Conservation (phyloP, 768 basidiomycete species). For the Suillus brevipes region DNA sequence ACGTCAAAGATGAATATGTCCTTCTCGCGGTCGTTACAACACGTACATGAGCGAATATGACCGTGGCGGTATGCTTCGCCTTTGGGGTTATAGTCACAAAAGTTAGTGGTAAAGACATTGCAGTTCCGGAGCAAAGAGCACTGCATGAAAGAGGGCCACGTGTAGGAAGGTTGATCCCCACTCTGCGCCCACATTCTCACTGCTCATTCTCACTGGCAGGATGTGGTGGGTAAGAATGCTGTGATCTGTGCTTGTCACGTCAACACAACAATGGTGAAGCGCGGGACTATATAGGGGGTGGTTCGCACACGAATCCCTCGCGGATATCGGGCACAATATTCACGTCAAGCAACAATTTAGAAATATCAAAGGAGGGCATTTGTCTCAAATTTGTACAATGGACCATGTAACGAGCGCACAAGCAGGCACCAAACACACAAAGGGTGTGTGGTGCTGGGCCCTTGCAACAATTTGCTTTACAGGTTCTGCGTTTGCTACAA, state of each 20-base stretch:
- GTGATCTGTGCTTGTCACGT: not conserved
- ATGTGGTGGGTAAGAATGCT: not conserved
- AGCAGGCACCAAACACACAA: not conserved
- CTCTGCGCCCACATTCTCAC: not conserved
- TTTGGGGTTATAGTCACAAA: conserved; percentile 51
- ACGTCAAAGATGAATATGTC: conserved; percentile 9
- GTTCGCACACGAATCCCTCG: not conserved
- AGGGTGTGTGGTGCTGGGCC: not conserved
- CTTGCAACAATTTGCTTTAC: not conserved
- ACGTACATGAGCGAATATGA: conserved; percentile 83
- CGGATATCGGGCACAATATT: not conserved
- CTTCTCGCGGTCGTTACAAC: not conserved
- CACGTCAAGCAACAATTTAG: conserved; percentile 1
- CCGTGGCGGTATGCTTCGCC: conserved; percentile 72
- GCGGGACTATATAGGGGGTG: not conserved
- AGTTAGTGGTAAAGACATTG: conserved; percentile 35
- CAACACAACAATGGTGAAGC: not conserved
- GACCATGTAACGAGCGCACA: not conserved
- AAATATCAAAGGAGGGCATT: conserved; percentile 1
- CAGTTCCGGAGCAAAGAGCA: not conserved
- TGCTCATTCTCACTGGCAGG: conserved; percentile 1
- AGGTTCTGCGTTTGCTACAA: not conserved
- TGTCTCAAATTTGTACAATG: not conserved
- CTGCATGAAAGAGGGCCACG: not conserved
- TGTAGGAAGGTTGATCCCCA: not conserved